Conservation (phyloP, 2,329 filamentous ascomycete genomes). For the Diaporthe batatas region DNA sequence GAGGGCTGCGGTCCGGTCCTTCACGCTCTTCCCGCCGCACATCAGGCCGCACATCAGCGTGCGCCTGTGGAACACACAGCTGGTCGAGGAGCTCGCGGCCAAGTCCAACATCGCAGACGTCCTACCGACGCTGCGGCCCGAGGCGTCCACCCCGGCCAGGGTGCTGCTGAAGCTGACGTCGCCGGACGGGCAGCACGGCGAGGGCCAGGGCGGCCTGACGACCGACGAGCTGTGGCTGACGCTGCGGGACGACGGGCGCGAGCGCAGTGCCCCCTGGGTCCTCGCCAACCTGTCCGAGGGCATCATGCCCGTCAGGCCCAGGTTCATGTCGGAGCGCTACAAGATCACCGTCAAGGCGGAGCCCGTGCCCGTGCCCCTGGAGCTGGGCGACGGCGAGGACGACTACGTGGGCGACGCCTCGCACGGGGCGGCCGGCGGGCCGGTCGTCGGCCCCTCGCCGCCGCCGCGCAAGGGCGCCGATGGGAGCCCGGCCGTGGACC, state of each 20-base stretch:
- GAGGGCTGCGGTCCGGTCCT: constrained; percentile 59
- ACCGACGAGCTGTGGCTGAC: constrained; percentile 52
- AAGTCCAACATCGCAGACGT: constrained; percentile 44
- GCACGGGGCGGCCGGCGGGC: not conserved
- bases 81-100: constrained; percentile 41
- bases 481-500: constrained; percentile 47
- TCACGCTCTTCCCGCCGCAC: constrained; percentile 63
- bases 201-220: constrained; percentile 48
- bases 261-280: constrained; percentile 57
- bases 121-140: constrained; percentile 44
- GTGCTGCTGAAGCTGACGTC: constrained; percentile 53
- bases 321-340: constrained; percentile 2
- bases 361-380: constrained; percentile 44
- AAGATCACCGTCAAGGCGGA: constrained; percentile 30
- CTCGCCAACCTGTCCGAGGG: constrained; percentile 46
- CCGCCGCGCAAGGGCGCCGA: not conserved
- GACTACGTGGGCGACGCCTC: not conserved
- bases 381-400: constrained; percentile 19
- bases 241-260: constrained; percentile 58
- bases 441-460: not conserved
- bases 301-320: constrained; percentile 41
- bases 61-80: constrained; percentile 43
- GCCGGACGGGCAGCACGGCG: constrained; percentile 47
- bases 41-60: constrained; percentile 44
- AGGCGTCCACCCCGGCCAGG: constrained; percentile 45